Base-by-base conservation (phyloP, 345 rosid species). In the Aquilaria sinensis region DNA sequence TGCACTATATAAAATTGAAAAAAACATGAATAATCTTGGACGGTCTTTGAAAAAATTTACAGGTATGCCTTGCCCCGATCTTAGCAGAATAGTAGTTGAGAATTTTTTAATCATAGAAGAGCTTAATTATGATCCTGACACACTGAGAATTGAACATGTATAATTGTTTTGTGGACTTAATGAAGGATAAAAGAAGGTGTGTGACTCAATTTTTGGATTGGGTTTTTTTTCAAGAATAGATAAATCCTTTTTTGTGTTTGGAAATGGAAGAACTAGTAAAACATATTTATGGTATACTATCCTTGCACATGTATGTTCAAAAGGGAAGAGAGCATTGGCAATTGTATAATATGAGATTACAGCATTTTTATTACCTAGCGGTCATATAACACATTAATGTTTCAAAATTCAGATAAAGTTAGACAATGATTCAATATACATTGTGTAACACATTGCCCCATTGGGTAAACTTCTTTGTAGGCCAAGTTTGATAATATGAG, bases 401-500 rank as follows among this genome's bases (percentile, higher is more conserved):
- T 49, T 49, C 52, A 49, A 49, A 10, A 49, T 49, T 5, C 52
- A 4, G 12, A 49, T 49, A 3, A n/a, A 49, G 4, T 3, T 49
- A 2, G 16, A 49, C 9, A n/a, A 11, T 3, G 13, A n/a, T 49
- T 49, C 52, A 11, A 11, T n/a, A 3, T 49, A 4, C 9, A 3
- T 3, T 10, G 9, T 6, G 3, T 3, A 11, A 12, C 13, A 2
- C 3, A 3, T 2, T 11, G 9, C 52, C 8, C 52, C 13, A 49
- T 10, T 49, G 3, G 52, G 3, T 3, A 49, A 49, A 11, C 52
- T 49, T 11, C 4, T 49, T 1, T n/a, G 0, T 4, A 1, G 52
- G 52, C 11, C 57, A 2, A 31, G 32, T 5, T 14, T 62, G 57
- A 49, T 62, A 30, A 33, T 62, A 6, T 62, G 57, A 47, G 66